Evolutionary conservation across 2,329 filamentous ascomycete genomes (phyloP).

Genomic region (Colletotrichum costaricense): DNA sequence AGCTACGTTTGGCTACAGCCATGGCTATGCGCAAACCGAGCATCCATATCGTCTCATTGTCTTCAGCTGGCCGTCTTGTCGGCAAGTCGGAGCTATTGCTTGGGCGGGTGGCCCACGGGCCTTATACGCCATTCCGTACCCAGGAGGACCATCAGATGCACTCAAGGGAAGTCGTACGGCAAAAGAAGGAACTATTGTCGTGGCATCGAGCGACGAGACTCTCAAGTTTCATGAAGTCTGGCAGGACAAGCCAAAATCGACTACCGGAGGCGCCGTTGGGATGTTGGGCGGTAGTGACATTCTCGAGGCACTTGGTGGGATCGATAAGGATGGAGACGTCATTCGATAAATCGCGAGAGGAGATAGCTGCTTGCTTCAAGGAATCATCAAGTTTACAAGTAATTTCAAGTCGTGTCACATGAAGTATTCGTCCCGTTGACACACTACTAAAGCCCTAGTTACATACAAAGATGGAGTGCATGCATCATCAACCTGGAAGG

Average conservation of each 20-base stretch:
- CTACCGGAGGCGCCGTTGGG: slow-evolving; percentile 60
- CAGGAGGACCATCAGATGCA: slow-evolving; percentile 56
- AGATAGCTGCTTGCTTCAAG: slow-evolving; percentile 44
- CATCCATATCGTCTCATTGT: slow-evolving; percentile 91
- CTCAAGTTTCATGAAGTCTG: slow-evolving; percentile 98
- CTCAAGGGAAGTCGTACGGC: slow-evolving; percentile 34
- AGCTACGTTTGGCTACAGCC: slow-evolving; percentile 80
- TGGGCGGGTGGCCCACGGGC: slow-evolving; percentile 85
- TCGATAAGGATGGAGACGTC: slow-evolving; percentile 78
- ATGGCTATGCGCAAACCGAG: slow-evolving; percentile 78
- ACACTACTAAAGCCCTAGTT: background rate
- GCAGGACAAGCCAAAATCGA: slow-evolving; percentile 71
- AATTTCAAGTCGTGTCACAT: background rate
- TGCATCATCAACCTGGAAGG: background rate
- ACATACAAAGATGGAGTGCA: background rate
- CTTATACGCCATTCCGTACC: slow-evolving; percentile 89
- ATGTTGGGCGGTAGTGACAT: slow-evolving; percentile 87
- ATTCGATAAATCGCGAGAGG: slow-evolving; percentile 68
- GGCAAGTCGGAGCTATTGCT: slow-evolving; percentile 84
- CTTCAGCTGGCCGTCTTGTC: slow-evolving; percentile 94
- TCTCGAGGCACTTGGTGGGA: slow-evolving; percentile 82
- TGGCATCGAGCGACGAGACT: slow-evolving; percentile 90
- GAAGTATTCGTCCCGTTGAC: background rate
- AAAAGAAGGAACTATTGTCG: slow-evolving; percentile 77
- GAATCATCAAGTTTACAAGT: slow-evolving; percentile 10